phyloP scores from a whole-genome alignment of 352 stramenopile genomes.

The Hyaloperonospora arabidopsidis region DNA sequence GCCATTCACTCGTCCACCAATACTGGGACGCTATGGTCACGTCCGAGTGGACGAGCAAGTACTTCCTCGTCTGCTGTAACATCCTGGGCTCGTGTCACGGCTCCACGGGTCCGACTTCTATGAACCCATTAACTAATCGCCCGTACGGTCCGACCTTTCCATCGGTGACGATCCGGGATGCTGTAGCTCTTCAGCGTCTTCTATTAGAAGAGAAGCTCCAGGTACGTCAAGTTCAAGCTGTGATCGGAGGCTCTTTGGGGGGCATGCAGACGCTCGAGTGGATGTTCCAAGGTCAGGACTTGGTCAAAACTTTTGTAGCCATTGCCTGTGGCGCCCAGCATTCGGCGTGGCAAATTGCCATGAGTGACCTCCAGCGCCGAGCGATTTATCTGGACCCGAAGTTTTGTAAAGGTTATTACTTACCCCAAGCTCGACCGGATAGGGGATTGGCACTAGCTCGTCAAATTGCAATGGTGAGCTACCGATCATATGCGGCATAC shows the following conservation, averaged over 20 bases:
- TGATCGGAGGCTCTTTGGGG: conserved; percentile 94
- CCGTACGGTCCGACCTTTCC: conserved; percentile 88
- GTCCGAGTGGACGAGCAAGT: conserved; percentile 92
- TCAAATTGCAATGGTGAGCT: conserved; percentile 96
- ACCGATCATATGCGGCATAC: conserved; percentile 90
- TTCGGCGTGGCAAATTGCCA: conserved; percentile 94
- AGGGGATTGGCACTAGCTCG: conserved; percentile 87
- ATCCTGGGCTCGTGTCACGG: conserved; percentile 95
- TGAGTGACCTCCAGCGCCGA: conserved; percentile 92
- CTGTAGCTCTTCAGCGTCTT: conserved; percentile 84
- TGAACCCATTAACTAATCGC: conserved; percentile 59
- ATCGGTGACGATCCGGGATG: conserved; percentile 89
- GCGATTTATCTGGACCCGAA: conserved; percentile 93
- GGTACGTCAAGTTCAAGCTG: conserved; percentile 76
- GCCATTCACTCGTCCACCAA: conserved; percentile 88
- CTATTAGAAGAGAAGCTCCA: conserved; percentile 86
- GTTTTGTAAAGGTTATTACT: conserved; percentile 82
- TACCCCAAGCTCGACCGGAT: conserved; percentile 48
- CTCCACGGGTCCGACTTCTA: conserved; percentile 77
- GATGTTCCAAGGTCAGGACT: conserved; percentile 79
- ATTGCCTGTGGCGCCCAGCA: conserved; percentile 92
- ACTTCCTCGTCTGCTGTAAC: conserved; percentile 95
- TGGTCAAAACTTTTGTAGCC: conserved; percentile 85
- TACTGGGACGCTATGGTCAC: conserved; percentile 93
- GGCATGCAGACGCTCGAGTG: conserved; percentile 97